phyloP scores from a whole-genome alignment of 2,329 filamentous ascomycete genomes.

The Penicillium digitatum region DNA sequence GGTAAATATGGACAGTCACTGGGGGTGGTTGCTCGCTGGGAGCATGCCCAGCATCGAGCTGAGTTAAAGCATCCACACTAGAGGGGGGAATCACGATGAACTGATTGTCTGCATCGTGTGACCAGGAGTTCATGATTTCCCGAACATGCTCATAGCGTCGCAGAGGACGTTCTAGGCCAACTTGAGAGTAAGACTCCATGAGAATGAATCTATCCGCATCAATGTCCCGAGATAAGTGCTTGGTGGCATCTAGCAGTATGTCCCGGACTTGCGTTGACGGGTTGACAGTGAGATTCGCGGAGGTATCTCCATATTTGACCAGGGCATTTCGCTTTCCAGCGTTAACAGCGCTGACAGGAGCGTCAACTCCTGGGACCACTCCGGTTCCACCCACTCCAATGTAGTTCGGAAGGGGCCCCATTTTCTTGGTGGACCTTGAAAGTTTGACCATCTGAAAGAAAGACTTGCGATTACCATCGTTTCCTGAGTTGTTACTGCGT shows the following conservation, averaged over 20 bases:
- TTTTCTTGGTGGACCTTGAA: slow-evolving; percentile 13
- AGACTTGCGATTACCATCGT: slow-evolving; percentile 27
- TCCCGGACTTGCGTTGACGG: slow-evolving; percentile 71
- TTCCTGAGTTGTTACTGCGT: neutral
- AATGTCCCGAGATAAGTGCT: slow-evolving; percentile 61
- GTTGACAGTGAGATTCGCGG: slow-evolving; percentile 67
- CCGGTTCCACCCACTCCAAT: slow-evolving; percentile 24
- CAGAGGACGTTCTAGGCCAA: slow-evolving; percentile 76
- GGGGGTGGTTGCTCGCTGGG: slow-evolving; percentile 61
- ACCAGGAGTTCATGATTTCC: slow-evolving; percentile 91
- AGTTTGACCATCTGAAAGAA: slow-evolving; percentile 31
- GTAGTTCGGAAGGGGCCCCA: slow-evolving; percentile 17
- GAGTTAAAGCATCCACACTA: slow-evolving; percentile 43
- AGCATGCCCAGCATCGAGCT: slow-evolving; percentile 62
- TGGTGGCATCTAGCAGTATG: slow-evolving; percentile 64
- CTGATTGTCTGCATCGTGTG: slow-evolving; percentile 71
- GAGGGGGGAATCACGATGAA: slow-evolving; percentile 64
- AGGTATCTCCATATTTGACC: slow-evolving; percentile 67
- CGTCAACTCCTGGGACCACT: slow-evolving; percentile 59
- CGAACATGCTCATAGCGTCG: slow-evolving; percentile 81
- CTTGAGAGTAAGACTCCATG: slow-evolving; percentile 68
- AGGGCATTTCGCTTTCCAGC: slow-evolving; percentile 70
- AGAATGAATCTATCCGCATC: slow-evolving; percentile 65
- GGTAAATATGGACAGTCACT: slow-evolving; percentile 67
- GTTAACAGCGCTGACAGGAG: slow-evolving; percentile 76